Evolutionary conservation across 345 rosid species (phyloP).

Genomic region (Diplotaxis tenuifolia): DNA sequence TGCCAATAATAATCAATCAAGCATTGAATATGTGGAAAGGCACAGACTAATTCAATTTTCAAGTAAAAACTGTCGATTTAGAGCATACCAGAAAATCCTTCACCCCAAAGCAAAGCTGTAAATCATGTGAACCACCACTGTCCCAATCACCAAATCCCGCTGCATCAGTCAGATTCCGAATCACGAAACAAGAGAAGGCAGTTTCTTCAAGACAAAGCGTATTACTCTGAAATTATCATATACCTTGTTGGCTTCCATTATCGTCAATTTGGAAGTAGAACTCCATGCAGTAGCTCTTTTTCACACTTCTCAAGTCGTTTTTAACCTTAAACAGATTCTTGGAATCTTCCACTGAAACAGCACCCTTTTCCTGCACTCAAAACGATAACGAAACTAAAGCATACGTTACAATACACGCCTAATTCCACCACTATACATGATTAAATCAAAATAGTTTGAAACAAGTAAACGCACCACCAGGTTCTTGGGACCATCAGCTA

Average conservation of each 20-base stretch:
- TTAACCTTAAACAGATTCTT: slow-evolving; percentile 63
- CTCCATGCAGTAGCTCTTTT: slow-evolving; percentile 83
- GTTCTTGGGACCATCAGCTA: slow-evolving; percentile 83
- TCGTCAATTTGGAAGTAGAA: slow-evolving; percentile 57
- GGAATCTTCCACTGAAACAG: slow-evolving; percentile 53
- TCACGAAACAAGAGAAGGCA: slow-evolving; percentile 37
- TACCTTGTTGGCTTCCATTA: slow-evolving; percentile 44
- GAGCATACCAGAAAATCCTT: slow-evolving; percentile 78
- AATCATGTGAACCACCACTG: slow-evolving; percentile 64
- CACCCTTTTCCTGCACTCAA: slow-evolving; percentile 73
- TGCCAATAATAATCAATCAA: slow-evolving; percentile 20
- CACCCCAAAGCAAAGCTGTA: slow-evolving; percentile 94
- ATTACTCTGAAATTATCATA: slow-evolving; percentile 25
- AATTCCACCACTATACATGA: background rate
- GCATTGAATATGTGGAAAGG: slow-evolving; percentile 4
- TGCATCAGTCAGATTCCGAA: slow-evolving; percentile 43
- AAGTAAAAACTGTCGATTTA: slow-evolving; percentile 9
- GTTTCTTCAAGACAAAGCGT: slow-evolving; percentile 9
- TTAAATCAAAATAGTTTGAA: background rate
- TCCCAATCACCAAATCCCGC: slow-evolving; percentile 64
- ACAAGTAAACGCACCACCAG: slow-evolving; percentile 56
- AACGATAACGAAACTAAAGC: slow-evolving; percentile 20
- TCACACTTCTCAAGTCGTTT: slow-evolving; percentile 60
- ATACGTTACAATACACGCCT: background rate
- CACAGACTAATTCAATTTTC: background rate